These are phyloP conservation scores for Leucaena leucocephala DNA, from an alignment of 306 rosid genomes.

Conservation along the genomic window DNA sequence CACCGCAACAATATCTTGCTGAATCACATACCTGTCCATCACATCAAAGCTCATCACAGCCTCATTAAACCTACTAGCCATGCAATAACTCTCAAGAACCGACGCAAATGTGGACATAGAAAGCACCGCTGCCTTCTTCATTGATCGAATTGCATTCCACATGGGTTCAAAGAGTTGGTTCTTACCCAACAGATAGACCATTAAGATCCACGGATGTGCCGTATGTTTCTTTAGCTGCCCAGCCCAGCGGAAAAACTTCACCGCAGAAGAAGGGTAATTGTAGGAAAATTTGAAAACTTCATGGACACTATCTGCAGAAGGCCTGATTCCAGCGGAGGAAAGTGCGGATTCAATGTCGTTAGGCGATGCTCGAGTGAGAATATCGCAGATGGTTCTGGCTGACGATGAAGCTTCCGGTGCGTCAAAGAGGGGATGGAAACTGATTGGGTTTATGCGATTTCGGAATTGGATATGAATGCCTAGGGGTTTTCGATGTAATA, in stretches of 20 bases:
- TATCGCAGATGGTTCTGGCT: slow-evolving; percentile 49
- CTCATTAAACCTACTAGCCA: slow-evolving; percentile 51
- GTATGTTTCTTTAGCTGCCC: slow-evolving; percentile 48
- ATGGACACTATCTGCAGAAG: slow-evolving; percentile 45
- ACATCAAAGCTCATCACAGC: slow-evolving; percentile 72
- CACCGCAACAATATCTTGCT: slow-evolving; percentile 52
- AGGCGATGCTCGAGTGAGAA: slow-evolving; percentile 58
- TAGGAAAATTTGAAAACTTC: slow-evolving; percentile 62
- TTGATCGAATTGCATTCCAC: slow-evolving; percentile 78
- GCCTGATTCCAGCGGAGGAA: slow-evolving; percentile 48
- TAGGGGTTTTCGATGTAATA: slow-evolving; percentile 32
- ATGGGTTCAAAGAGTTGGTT: slow-evolving; percentile 67
- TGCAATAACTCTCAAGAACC: slow-evolving; percentile 62
- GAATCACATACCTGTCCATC: slow-evolving; percentile 61
- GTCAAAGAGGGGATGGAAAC: slow-evolving; percentile 40
- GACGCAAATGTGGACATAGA: slow-evolving; percentile 59
- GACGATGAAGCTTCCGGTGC: slow-evolving; percentile 44
- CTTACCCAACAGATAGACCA: slow-evolving; percentile 67
- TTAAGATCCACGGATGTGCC: slow-evolving; percentile 63
- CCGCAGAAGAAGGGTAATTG: slow-evolving; percentile 61
- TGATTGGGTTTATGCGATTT: slow-evolving; percentile 36
- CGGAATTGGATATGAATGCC: slow-evolving; percentile 24
- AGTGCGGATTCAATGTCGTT: slow-evolving; percentile 52
- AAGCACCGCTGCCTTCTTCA: slow-evolving; percentile 57
- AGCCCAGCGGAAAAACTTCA: slow-evolving; percentile 82